Evolutionary conservation across 2,329 filamentous ascomycete genomes (phyloP).

Genomic region (Colletotrichum tropicale): DNA sequence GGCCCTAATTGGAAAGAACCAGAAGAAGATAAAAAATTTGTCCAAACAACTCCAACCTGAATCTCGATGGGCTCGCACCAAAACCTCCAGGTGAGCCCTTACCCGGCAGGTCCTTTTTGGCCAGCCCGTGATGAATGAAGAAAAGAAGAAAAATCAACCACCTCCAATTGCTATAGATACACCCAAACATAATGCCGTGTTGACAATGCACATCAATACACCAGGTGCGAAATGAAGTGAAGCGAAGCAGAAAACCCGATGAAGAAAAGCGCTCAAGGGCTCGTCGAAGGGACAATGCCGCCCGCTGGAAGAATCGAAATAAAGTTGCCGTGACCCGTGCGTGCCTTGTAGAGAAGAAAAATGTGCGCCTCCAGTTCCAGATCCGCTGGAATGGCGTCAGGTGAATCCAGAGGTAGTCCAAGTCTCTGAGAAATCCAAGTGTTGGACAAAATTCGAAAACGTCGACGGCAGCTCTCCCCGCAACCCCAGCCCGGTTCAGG

Average conservation of each 20-base stretch:
- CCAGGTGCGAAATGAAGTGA: not conserved
- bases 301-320: conserved; percentile 4
- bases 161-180: not conserved
- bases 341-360: conserved; percentile 8
- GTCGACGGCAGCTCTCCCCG: not conserved
- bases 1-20: not conserved
- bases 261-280: not conserved
- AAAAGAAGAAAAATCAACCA: not conserved
- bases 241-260: not conserved
- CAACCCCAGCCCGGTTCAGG: not conserved
- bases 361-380: conserved; percentile 5
- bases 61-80: not conserved
- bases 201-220: conserved; percentile 1
- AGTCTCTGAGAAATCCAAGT: not conserved
- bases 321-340: conserved; percentile 8
- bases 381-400: not conserved
- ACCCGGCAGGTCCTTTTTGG: not conserved
- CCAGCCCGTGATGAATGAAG: not conserved
- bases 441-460: not conserved
- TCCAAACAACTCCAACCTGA: conserved; percentile 4
- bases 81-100: not conserved
- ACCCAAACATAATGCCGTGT: not conserved
- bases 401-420: not conserved
- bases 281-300: conserved; percentile 2
- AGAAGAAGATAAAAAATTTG: not conserved